Conservation (phyloP, 208 protist species). For the Trypanosomatidae sp. region DNA sequence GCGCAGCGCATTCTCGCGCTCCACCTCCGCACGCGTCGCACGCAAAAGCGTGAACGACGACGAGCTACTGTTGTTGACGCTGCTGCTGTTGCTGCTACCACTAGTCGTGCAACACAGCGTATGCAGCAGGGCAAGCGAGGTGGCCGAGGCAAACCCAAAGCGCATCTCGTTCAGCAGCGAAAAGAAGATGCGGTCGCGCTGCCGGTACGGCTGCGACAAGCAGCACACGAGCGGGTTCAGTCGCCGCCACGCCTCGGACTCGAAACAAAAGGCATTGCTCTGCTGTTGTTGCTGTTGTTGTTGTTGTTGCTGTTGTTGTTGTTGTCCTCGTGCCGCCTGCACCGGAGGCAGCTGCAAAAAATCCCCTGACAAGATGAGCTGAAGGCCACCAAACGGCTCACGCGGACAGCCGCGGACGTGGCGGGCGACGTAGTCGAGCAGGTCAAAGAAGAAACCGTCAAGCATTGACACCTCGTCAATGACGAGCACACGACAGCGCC, state of each 20-base stretch:
- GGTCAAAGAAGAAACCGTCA: constrained; percentile 61
- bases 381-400: constrained; percentile 84
- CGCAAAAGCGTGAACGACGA: constrained; percentile 68
- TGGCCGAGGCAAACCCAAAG: constrained; percentile 9
- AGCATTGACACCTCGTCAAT: constrained; percentile 91
- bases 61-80: background rate
- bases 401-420: constrained; percentile 17
- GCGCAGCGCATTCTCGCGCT: constrained; percentile 35
- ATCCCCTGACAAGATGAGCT: constrained; percentile 87
- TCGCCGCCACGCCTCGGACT: constrained; percentile 38
- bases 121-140: background rate
- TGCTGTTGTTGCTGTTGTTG: background rate
- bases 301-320: background rate
- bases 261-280: constrained; percentile 57
- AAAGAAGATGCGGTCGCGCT: constrained; percentile 49
- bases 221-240: constrained; percentile 47
- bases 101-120: background rate
- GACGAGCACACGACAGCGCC: constrained; percentile 73
- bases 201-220: constrained; percentile 52
- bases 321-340: too few species aligned
- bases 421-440: constrained; percentile 24
- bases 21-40: constrained; percentile 33
- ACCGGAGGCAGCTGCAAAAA: constrained; percentile 80
- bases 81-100: background rate
- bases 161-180: constrained; percentile 65